Conservation (phyloP, 768 basidiomycete genomes). For the Tylopilus felleus region DNA sequence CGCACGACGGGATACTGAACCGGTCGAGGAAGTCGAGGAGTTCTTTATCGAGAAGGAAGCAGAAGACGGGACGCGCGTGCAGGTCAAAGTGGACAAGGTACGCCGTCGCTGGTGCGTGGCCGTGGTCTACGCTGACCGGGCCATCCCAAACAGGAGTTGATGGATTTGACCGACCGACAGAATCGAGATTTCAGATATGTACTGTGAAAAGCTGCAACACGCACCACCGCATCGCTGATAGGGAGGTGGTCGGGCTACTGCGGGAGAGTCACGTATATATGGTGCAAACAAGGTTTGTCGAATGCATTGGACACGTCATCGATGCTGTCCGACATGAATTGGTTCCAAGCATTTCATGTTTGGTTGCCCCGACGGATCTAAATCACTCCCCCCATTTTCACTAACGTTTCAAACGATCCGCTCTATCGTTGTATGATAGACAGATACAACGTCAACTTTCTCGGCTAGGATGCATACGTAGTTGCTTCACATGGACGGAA, state of each 20-base stretch:
- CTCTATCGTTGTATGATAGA: not conserved
- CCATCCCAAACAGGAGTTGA: constrained; percentile 49
- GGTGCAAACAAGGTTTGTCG: not conserved
- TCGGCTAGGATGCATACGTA: too few species aligned
- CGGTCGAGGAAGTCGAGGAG: constrained; percentile 55
- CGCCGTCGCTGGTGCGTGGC: not conserved
- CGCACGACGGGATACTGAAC: constrained; percentile 56
- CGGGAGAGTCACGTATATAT: not conserved
- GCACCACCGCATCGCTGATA: not conserved
- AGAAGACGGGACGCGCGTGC: constrained; percentile 50
- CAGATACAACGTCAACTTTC: too few species aligned
- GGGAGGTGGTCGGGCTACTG: not conserved
- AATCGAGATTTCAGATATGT: constrained; percentile 75
- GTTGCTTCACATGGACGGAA: not conserved
- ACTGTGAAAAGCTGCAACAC: constrained; percentile 34
- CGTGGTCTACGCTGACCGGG: not conserved
- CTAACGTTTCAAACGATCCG: not conserved
- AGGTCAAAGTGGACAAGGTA: constrained; percentile 67
- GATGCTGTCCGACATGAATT: too few species aligned
- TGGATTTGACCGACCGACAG: constrained; percentile 71
- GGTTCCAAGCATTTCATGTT: not conserved
- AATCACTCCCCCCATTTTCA: not conserved
- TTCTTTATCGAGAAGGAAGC: constrained; percentile 53
- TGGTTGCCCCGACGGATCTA: not conserved
- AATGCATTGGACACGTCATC: not conserved